Percentiles rank a stretch among this genome's conserved stretches.
Conservation (phyloP, 148 eudicot genomes). For the Suaeda aralocaspica region DNA sequence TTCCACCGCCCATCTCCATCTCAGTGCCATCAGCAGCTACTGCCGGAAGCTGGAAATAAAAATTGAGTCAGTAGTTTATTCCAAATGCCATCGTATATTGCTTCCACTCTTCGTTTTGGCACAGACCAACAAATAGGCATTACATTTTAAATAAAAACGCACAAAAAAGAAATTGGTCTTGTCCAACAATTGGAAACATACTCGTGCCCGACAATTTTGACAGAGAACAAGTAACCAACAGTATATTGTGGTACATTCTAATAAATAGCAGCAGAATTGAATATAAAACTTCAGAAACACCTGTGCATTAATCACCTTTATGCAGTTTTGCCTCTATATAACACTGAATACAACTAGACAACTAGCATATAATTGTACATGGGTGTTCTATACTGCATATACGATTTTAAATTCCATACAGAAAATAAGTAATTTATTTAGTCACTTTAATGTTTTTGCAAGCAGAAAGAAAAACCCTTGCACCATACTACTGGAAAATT, state of each 20-base stretch:
- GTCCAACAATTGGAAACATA: too few species aligned
- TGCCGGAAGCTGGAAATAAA: conserved; percentile 58
- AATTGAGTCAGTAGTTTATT: conserved; percentile 15
- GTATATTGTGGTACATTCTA: not conserved
- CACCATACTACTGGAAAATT: too few species aligned
- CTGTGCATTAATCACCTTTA: not conserved
- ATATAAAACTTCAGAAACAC: not conserved
- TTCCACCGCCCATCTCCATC: conserved; percentile 46
- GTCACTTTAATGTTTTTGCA: too few species aligned
- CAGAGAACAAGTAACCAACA: too few species aligned
- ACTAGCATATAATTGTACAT: not conserved
- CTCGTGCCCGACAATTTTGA: too few species aligned
- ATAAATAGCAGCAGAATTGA: not conserved
- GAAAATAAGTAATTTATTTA: too few species aligned
- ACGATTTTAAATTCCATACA: too few species aligned
- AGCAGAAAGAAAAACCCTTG: too few species aligned
- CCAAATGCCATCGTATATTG: not conserved
- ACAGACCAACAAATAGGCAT: too few species aligned
- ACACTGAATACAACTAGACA: not conserved
- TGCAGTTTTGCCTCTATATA: not conserved
- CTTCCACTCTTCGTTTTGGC: not conserved
- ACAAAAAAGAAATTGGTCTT: too few species aligned
- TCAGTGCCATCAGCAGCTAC: conserved; percentile 54
- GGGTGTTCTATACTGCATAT: not conserved
- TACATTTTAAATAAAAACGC: not conserved